Percentiles rank a stretch among this genome's conserved stretches.
phyloP scores from a whole-genome alignment of 2,329 filamentous ascomycete species.

The Thelonectria rubi region DNA sequence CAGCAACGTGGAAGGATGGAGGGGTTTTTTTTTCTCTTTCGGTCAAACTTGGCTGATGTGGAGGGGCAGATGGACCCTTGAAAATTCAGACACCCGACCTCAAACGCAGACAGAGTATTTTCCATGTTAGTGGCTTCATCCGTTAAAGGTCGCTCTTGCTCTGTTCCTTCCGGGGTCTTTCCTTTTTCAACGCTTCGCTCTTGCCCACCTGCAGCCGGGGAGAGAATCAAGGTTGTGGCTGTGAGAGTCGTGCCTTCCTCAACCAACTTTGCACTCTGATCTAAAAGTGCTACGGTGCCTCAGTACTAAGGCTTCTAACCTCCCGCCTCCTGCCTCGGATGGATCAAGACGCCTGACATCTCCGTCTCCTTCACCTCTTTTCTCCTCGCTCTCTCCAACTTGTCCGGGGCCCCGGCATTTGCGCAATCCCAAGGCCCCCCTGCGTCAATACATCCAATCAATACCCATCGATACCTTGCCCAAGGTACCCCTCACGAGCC shows the following conservation, averaged over 20 bases:
- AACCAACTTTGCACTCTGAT: too few relatives aligned
- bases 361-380: neutral
- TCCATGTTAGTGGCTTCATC: too few relatives aligned
- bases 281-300: too few relatives aligned
- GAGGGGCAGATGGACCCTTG: slow-evolving; percentile 1
- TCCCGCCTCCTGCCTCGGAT: too few relatives aligned
- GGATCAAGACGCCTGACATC: neutral
- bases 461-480: neutral
- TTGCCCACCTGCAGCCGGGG: too few relatives aligned
- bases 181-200: neutral
- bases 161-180: neutral
- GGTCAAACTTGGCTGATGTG: slow-evolving; percentile 1
- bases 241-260: neutral
- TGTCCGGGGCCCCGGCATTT: neutral
- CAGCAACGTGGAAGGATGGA: neutral
- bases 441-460: neutral
- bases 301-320: too few relatives aligned
- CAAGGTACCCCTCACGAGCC: neutral
- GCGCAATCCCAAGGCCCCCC: neutral
- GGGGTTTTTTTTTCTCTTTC: neutral
- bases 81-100: slow-evolving; percentile 2
- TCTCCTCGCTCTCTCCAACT: neutral
- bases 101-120: too few relatives aligned
- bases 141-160: neutral
- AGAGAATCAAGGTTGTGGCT: too few relatives aligned